Evolutionary conservation across 75 land plant species (phyloP).

Genomic region (Pseudotsuga menziesii): DNA sequence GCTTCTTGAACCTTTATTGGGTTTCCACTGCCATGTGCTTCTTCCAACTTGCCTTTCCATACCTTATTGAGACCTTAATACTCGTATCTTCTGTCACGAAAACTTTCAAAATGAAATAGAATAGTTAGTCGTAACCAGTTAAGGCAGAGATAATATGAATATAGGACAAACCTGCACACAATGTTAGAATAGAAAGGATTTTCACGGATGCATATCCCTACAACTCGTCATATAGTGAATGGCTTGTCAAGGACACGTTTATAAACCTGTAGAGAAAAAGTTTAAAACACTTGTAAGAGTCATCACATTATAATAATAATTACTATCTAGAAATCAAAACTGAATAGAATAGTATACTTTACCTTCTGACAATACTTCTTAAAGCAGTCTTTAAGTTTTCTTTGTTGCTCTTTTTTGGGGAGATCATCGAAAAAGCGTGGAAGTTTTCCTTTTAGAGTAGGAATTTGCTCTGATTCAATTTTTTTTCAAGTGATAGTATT

Average conservation of each 20-base stretch:
- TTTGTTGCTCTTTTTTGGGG: slow-evolving; percentile 75
- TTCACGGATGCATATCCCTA: slow-evolving; percentile 98
- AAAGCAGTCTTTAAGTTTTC: slow-evolving; percentile 83
- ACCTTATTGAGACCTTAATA: too few relatives aligned
- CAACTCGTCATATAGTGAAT: slow-evolving; percentile 77
- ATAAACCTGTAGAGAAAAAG: slow-evolving; percentile 55
- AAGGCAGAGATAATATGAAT: too few relatives aligned
- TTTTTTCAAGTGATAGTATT: slow-evolving; percentile 86
- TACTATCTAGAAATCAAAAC: background rate
- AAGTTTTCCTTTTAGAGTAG: slow-evolving; percentile 34
- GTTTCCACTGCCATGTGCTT: too few relatives aligned
- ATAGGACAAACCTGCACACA: too few relatives aligned
- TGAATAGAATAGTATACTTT: background rate
- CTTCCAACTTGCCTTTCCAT: too few relatives aligned
- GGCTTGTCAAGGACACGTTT: slow-evolving; percentile 97
- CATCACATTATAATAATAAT: background rate
- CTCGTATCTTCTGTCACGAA: too few relatives aligned
- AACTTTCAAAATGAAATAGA: too few relatives aligned
- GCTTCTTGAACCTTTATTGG: too few relatives aligned
- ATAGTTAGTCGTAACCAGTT: too few relatives aligned
- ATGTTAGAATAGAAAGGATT: slow-evolving; percentile 97
- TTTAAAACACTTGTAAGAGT: background rate
- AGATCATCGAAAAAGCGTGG: slow-evolving; percentile 79
- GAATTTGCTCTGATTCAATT: slow-evolving; percentile 84
- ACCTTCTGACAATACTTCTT: slow-evolving; percentile 99